Evolutionary conservation across 1,284 basidiomycete genomes (phyloP), one percentile per base, ranked within the genome.

Genomic region (Pterula multifida): DNA sequence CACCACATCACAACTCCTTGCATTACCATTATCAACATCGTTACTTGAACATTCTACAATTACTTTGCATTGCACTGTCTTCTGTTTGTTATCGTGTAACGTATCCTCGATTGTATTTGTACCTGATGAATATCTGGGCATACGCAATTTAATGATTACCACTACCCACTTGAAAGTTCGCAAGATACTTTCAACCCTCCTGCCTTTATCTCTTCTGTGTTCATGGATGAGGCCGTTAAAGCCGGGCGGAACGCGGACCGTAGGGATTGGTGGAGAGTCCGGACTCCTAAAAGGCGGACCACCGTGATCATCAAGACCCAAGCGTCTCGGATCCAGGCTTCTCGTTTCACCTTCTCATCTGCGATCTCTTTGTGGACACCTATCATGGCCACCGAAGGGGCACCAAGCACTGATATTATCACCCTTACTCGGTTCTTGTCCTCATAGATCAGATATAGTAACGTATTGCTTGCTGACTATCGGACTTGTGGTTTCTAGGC

Each of bases 371-470:
- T 32, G 28, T 32, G 28, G 15, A 11, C 39, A 17, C 17, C 39
- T 17, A 42, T 17, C 6, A 80, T 81, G 75, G 63, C 74, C n/a
- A n/a, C n/a, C 59, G 83, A 89, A 62, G 83, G 89, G 58, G 65
- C 74, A 52, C 88, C 88, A 56, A 82, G 72, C 68, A 88, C 86
- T 50, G 90, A 95, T 64, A 73, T 95, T 62, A 89, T 94, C 70
- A 95, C 91, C 50, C 79, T 95, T 62, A 95, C 91, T 54, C 78
- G 90, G 88, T 48, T 44, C 36, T 26, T 50, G 9, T 2, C 45
- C 36, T 25, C 15, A 22, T n/a, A 42, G 39, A 42, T 42, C 13
- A 42, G 39, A 42, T 42, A 6, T n/a, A n/a, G n/a, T 53, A 50
- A 36, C 25, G 51, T 50, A 45, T 21, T 42, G 35, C 25, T 12